Evolutionary conservation across 345 rosid genomes (phyloP).

Genomic region (Melaleuca alternifolia): DNA sequence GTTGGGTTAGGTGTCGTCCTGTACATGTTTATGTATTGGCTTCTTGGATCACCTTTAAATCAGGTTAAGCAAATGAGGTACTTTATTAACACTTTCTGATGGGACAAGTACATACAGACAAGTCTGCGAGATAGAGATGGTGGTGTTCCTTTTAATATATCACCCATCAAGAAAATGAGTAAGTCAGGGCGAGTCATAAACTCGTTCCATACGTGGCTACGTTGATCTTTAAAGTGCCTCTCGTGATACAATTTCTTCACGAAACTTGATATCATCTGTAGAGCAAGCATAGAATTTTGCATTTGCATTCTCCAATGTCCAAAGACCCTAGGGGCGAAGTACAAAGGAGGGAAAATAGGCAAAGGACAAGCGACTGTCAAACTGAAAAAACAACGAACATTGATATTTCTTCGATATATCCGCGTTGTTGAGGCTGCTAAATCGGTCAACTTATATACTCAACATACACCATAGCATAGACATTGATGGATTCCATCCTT

Average conservation of each 20-base stretch:
- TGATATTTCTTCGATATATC: too few relatives aligned
- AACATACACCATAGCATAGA: neutral
- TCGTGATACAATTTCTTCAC: neutral
- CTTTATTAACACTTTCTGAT: neutral
- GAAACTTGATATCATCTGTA: accelerated
- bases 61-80: neutral
- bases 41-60: neutral
- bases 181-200: accelerated
- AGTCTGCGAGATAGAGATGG: neutral
- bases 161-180: neutral
- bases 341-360: neutral
- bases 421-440: neutral
- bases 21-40: neutral
- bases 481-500: neutral
- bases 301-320: neutral
- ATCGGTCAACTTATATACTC: neutral
- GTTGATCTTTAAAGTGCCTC: neutral
- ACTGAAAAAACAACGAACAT: neutral
- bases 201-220: neutral
- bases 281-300: neutral
- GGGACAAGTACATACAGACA: neutral
- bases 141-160: neutral
- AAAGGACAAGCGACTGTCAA: neutral
- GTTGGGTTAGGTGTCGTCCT: neutral
- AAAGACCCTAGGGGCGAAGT: neutral